phyloP scores from a whole-genome alignment of 208 protist genomes.

The Acanthamoeba lugdunensis region DNA sequence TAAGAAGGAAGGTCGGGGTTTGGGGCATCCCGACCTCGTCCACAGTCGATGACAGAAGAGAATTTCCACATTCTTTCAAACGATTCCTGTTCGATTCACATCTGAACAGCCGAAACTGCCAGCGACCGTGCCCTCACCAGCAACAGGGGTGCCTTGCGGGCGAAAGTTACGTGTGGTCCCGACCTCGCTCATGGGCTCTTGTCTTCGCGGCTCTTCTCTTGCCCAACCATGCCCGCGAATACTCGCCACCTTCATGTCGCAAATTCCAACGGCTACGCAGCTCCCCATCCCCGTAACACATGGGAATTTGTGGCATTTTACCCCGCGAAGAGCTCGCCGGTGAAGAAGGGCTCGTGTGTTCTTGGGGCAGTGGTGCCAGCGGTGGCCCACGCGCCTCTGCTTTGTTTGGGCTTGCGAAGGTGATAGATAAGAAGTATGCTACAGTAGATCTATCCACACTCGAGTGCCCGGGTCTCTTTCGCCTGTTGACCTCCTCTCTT shows the following conservation, averaged over 20 bases:
- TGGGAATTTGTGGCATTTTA: neutral
- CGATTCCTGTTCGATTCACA: conserved; percentile 17
- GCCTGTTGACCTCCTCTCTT: too few relatives aligned
- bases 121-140: neutral
- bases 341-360: neutral
- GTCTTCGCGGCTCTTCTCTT: neutral
- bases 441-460: neutral
- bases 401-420: neutral
- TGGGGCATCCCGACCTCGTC: neutral
- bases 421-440: conserved; percentile 16
- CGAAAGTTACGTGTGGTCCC: neutral
- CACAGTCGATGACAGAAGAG: neutral
- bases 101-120: neutral
- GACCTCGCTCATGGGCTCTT: neutral
- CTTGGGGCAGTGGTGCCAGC: neutral
- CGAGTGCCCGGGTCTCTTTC: neutral
- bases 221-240: neutral
- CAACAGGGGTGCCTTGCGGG: neutral
- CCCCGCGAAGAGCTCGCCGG: too few relatives aligned
- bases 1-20: neutral
- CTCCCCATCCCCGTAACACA: neutral
- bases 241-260: neutral
- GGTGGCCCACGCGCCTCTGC: neutral
- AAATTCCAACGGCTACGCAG: neutral
- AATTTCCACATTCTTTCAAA: conserved; percentile 63